phyloP scores from a whole-genome alignment of 2,329 filamentous ascomycete species.

The Lasiodiplodia theobromae region DNA sequence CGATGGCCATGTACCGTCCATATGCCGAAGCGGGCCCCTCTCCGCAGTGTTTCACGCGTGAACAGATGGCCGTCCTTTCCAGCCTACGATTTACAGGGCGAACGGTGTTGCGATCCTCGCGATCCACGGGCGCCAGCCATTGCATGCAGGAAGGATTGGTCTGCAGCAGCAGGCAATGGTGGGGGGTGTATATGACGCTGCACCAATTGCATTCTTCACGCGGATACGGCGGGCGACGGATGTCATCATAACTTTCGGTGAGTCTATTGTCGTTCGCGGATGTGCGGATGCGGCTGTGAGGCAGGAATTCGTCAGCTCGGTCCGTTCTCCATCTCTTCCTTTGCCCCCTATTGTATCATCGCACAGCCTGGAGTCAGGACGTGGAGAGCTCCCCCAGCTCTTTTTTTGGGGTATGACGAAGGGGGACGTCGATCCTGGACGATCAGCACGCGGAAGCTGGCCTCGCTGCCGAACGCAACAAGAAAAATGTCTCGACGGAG shows the following conservation, averaged over 20 bases:
- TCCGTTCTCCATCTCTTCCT: neutral
- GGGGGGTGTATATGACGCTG: neutral
- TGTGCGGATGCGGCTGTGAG: constrained; percentile 13
- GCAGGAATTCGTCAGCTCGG: constrained; percentile 1
- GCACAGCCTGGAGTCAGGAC: neutral
- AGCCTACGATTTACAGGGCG: neutral
- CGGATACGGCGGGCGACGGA: neutral
- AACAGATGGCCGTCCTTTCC: no score
- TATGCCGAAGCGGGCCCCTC: neutral
- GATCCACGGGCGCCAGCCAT: neutral
- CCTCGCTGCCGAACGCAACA: neutral
- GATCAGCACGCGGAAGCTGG: neutral
- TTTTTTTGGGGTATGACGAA: constrained; percentile 4
- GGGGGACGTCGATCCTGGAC: neutral
- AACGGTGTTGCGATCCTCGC: neutral
- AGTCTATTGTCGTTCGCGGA: constrained; percentile 8
- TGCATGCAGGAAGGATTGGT: neutral
- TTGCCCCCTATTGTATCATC: constrained; percentile 11
- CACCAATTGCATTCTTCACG: neutral
- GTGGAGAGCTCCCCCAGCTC: constrained; percentile 5
- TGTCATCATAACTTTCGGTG: neutral
- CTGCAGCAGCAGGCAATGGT: neutral
- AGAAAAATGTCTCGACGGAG: neutral
- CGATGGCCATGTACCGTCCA: neutral
- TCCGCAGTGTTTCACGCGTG: neutral